Evolutionary conservation across 2,329 filamentous ascomycete genomes (phyloP).

Genomic region (Pseudogymnoascus sp.): DNA sequence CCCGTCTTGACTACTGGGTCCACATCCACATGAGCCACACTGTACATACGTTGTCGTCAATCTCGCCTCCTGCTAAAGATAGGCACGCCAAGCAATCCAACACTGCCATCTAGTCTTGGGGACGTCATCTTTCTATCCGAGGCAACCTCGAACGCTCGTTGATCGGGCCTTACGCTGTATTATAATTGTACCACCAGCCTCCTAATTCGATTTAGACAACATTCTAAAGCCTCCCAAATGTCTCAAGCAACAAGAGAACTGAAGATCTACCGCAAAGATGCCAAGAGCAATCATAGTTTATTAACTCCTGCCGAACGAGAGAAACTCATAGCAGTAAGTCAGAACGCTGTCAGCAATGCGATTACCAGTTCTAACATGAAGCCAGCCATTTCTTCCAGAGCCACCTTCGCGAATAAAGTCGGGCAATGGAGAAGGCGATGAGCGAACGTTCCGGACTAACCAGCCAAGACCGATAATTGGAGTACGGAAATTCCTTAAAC

Average conservation of each 20-base stretch:
- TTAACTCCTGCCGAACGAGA: slow-evolving; percentile 38
- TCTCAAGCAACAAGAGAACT: slow-evolving; percentile 27
- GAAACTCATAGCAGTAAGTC: slow-evolving; percentile 37
- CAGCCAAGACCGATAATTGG: slow-evolving; percentile 35
- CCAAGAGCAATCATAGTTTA: slow-evolving; percentile 34
- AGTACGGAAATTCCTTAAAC: slow-evolving; percentile 52
- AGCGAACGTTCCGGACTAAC: slow-evolving; percentile 16
- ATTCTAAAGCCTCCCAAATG: slow-evolving; percentile 1
- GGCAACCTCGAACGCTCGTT: neutral
- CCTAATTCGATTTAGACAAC: neutral
- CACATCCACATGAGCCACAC: neutral
- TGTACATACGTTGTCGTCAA: neutral
- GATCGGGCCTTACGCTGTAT: neutral
- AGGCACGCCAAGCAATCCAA: neutral
- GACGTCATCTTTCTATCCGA: slow-evolving; percentile 4
- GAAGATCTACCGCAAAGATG: slow-evolving; percentile 38
- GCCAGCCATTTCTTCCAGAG: slow-evolving; percentile 27
- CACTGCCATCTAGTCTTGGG: neutral
- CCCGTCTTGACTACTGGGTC: neutral
- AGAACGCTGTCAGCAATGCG: slow-evolving; percentile 4
- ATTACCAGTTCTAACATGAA: slow-evolving; percentile 16
- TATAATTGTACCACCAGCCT: slow-evolving; percentile 2
- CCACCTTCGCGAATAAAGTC: slow-evolving; percentile 17
- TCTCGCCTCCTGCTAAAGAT: neutral
- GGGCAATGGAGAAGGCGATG: neutral